Evolutionary conservation across 345 rosid genomes (phyloP), one percentile per base, ranked within the genome.

Genomic region (Linum lewisii): DNA sequence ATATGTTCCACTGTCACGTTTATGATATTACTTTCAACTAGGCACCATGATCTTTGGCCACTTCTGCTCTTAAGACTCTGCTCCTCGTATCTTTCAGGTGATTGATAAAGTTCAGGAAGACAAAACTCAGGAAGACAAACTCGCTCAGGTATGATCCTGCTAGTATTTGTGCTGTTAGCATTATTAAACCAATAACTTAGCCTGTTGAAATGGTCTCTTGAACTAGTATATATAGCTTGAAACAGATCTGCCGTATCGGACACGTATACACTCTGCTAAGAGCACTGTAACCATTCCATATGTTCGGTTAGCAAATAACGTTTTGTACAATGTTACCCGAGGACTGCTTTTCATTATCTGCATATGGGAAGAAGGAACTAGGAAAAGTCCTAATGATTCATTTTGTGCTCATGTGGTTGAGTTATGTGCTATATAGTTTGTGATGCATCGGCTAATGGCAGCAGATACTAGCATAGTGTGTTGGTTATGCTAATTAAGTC

Each of bases 51-150:
- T 29, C 34, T 7, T 63, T 57, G 10, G 59, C 51, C 6, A 36
- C 56, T 13, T 61, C 13, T 49, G 19, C 65, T 69, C 38, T 52
- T 45, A 14, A 49, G 24, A 16, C 52, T 3, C 11, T 61, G 54
- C 62, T 65, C 52, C 65, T 57, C 69, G 70, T 57, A n/a, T 53
- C 37, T 64, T 73, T 58, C 76, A 84, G 95, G 95, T 86, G 58
- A 86, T 86, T 55, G 90, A 86, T 63, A 86, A 86, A 72, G 95
- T 86, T 65, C 95, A 86, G 66, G 95, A 86, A 79, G 95, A 86
- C 70, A 86, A 80, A 75, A 82, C n/a, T n/a, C n/a, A n/a, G n/a
- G n/a, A n/a, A n/a, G n/a, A n/a, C n/a, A n/a, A n/a, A n/a, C 70
- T 49, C 90, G 95, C 55, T 6, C 84, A 69, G 95, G 95, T 84